Evolutionary conservation across 495 filamentous ascomycete species (phyloP).

Genomic region (Polyplosphaeria fusca): DNA sequence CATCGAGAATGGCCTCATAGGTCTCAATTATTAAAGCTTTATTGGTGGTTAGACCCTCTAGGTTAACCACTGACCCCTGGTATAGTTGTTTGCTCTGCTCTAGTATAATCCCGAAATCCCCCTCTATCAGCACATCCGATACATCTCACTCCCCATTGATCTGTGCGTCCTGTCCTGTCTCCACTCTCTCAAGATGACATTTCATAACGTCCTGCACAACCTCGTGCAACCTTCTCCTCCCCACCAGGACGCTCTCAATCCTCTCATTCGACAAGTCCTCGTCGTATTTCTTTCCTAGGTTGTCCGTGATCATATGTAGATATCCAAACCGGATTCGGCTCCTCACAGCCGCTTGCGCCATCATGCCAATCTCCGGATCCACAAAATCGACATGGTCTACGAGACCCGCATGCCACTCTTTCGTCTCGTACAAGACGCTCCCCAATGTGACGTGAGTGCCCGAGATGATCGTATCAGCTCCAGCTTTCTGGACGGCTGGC

Average conservation of each 20-base stretch:
- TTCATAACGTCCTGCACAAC: conserved; percentile 5
- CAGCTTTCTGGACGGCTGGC: not conserved
- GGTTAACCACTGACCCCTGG: no score
- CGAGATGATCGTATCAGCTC: not conserved
- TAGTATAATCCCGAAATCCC: no score
- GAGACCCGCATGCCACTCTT: conserved; percentile 6
- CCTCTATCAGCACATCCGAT: no score
- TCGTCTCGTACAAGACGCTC: conserved; percentile 21
- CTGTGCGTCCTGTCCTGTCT: not conserved
- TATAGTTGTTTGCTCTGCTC: no score
- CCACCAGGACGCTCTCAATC: conserved; percentile 2
- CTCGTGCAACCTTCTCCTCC: not conserved
- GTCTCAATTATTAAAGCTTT: no score
- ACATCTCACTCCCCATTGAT: no score
- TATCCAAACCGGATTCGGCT: conserved; percentile 14
- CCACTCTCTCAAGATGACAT: not conserved
- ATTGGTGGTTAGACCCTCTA: no score
- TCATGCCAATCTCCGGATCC: conserved; percentile 25
- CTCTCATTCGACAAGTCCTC: conserved; percentile 24
- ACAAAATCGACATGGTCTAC: conserved; percentile 18
- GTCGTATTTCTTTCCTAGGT: conserved; percentile 19
- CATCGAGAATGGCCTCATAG: no score
- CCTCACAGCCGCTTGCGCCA: conserved; percentile 25
- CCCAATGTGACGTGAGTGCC: conserved; percentile 1
- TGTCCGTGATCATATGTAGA: conserved; percentile 26